These are phyloP conservation scores for Calonectria crousiana DNA, from an alignment of 2,329 filamentous ascomycete species.

Conservation along the genomic window DNA sequence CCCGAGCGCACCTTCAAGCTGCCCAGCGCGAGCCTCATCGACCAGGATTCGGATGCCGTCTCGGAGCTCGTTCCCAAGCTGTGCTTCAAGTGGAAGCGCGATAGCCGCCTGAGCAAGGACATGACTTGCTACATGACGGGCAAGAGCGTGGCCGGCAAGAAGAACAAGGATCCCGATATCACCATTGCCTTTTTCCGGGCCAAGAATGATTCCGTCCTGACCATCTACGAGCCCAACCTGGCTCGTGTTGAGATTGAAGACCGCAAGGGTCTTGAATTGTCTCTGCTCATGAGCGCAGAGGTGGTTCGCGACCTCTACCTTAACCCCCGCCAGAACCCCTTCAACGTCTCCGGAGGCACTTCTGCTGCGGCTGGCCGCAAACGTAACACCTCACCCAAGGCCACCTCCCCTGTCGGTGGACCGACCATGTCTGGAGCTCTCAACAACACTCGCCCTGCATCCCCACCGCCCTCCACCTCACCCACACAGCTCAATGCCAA, in stretches of 20 bases:
- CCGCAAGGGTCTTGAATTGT: constrained; percentile 90
- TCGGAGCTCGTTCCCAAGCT: constrained; percentile 76
- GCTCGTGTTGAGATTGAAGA: constrained; percentile 93
- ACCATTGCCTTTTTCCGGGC: constrained; percentile 89
- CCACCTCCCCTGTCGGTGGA: constrained; percentile 37
- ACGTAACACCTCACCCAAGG: constrained; percentile 55
- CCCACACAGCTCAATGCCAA: constrained; percentile 31
- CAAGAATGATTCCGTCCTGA: constrained; percentile 74
- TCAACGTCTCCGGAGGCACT: constrained; percentile 74
- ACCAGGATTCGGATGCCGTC: constrained; percentile 70
- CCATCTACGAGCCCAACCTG: constrained; percentile 94
- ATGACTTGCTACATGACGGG: constrained; percentile 91
- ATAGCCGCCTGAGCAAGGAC: constrained; percentile 87
- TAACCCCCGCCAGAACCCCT: constrained; percentile 76
- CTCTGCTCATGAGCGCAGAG: constrained; percentile 74
- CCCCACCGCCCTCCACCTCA: constrained; percentile 30
- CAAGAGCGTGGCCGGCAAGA: constrained; percentile 79
- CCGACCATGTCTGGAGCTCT: constrained; percentile 55
- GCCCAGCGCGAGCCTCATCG: constrained; percentile 83
- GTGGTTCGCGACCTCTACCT: constrained; percentile 76
- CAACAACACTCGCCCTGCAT: constrained; percentile 42
- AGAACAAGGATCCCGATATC: constrained; percentile 94
- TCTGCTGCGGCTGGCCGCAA: constrained; percentile 36
- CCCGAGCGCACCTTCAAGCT: constrained; percentile 86
- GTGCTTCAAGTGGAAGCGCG: constrained; percentile 89